A percentile compares a stretch with the other conserved stretches of the same genome.
Evolutionary conservation across 176 grass and related monocot genomes (phyloP).

Genomic region (Oryza meyeriana): DNA sequence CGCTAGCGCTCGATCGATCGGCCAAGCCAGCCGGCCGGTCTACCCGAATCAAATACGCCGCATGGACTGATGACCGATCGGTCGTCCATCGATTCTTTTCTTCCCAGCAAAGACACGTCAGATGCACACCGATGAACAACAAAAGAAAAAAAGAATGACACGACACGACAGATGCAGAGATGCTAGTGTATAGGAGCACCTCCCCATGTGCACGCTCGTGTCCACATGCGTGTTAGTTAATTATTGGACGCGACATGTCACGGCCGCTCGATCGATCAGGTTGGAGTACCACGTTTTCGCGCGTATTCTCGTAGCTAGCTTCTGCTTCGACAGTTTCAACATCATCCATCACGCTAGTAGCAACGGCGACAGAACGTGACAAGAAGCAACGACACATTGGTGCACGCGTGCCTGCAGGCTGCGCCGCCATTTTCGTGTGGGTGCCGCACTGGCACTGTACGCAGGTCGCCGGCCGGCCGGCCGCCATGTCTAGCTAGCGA

Average conservation of each 20-base stretch:
- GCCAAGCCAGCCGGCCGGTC: too few species aligned
- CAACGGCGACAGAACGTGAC: neutral
- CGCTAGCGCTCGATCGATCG: too few species aligned
- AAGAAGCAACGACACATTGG: neutral
- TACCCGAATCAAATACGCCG: neutral
- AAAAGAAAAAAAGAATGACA: neutral
- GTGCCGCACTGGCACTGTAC: neutral
- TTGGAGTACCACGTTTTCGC: neutral
- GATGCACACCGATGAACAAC: neutral
- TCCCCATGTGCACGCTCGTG: neutral
- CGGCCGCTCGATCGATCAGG: too few species aligned
- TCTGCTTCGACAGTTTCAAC: neutral
- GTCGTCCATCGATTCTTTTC: neutral
- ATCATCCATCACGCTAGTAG: neutral
- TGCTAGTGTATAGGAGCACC: neutral
- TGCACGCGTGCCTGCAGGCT: neutral
- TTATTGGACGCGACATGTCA: neutral
- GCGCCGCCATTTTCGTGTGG: neutral
- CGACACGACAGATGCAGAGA: neutral
- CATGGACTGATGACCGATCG: neutral
- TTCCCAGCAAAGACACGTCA: conserved; percentile 7
- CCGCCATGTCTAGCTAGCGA: too few species aligned
- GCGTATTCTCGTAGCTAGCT: neutral
- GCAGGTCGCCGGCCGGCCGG: neutral
- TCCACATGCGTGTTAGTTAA: neutral